Evolutionary conservation across 805 yeast genomes (phyloP), one percentile per base, ranked within the genome.

Genomic region (Ogataea siamensis): DNA sequence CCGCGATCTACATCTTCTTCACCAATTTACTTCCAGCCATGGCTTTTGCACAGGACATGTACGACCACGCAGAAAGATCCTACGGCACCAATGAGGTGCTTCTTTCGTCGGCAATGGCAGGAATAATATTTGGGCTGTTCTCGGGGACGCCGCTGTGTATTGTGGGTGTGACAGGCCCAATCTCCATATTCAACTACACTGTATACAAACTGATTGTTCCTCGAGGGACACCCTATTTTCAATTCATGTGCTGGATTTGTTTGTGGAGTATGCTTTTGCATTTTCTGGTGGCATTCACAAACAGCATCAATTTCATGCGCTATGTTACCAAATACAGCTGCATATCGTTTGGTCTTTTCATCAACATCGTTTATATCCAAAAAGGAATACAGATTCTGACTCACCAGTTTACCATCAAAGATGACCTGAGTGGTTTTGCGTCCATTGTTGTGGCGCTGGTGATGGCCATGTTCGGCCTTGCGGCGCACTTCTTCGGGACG

Each of bases 151-250:
- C 99, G 0, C 62, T 93, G 18, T 86, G 96, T 53, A 85, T 91
- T 17, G 98, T 93, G 7, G 99, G 99, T 3, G 97, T 91, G 5
- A 93, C 98, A 0, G 99, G 98, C 0, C 99, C 99, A 0, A 82
- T 93, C 11, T 67, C 95, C 2, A 89, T 91, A 43, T 91, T 93
- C 71, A 86, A 86, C 54, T 88, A 87, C 53, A 93, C 98, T 0
- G 89, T 93, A 1, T 86, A 81, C 55, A 83, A 82, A 43, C 70
- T 86, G 34, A 71, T 86, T 24, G 63, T 57, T 15, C 80, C 85
- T 0, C 56, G 71, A 42, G 72, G 70, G 7, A 65, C 73, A 1
- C 59, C 62, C 2, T 88, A 75, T 57, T 88, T 91, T 63, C 87
- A 89, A 12, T 91, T 91, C 59, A 89, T 93, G 96, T 82, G 91